These are phyloP conservation scores for Scheffersomyces insectosa DNA, from an alignment of 1,139 yeast genomes.

Conservation along the genomic window DNA sequence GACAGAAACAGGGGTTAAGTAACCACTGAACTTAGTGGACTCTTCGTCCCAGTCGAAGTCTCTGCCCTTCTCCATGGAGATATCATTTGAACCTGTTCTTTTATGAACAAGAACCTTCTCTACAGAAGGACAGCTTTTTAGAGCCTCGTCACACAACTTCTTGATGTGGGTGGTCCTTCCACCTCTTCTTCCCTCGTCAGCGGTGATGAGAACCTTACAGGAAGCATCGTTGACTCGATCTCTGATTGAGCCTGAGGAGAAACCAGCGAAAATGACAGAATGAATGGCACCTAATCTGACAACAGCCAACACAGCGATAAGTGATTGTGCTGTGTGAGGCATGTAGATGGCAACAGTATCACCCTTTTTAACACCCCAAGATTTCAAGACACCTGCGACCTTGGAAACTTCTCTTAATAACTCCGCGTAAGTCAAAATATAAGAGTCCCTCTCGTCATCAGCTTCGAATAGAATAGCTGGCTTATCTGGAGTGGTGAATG, in stretches of 20 bases:
- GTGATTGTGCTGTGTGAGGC: slow-evolving; percentile 97
- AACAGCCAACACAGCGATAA: slow-evolving; percentile 91
- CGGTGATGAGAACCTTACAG: slow-evolving; percentile 87
- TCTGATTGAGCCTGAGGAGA: slow-evolving; percentile 87
- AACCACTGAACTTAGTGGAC: slow-evolving; percentile 76
- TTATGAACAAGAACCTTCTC: slow-evolving; percentile 81
- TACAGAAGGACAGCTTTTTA: slow-evolving; percentile 74
- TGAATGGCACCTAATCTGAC: slow-evolving; percentile 96
- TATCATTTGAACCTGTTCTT: slow-evolving; percentile 73
- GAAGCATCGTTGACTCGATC: slow-evolving; percentile 91
- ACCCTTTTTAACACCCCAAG: slow-evolving; percentile 90
- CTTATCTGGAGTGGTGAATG: slow-evolving; percentile 82
- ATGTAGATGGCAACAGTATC: slow-evolving; percentile 95
- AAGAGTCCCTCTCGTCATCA: slow-evolving; percentile 80
- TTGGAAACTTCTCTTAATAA: slow-evolving; percentile 83
- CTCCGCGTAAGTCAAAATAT: slow-evolving; percentile 79
- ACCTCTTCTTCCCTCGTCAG: slow-evolving; percentile 97
- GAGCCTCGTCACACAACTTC: slow-evolving; percentile 92
- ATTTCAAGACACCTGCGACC: slow-evolving; percentile 81
- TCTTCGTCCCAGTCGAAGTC: slow-evolving; percentile 96
- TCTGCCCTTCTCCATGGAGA: slow-evolving; percentile 76
- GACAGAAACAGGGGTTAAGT: slow-evolving; percentile 85
- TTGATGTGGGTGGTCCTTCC: slow-evolving; percentile 90
- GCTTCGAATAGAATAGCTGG: slow-evolving; percentile 93
- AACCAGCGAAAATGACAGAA: slow-evolving; percentile 96